Evolutionary conservation across 768 basidiomycete species (phyloP).

Genomic region (Suillus placidus): DNA sequence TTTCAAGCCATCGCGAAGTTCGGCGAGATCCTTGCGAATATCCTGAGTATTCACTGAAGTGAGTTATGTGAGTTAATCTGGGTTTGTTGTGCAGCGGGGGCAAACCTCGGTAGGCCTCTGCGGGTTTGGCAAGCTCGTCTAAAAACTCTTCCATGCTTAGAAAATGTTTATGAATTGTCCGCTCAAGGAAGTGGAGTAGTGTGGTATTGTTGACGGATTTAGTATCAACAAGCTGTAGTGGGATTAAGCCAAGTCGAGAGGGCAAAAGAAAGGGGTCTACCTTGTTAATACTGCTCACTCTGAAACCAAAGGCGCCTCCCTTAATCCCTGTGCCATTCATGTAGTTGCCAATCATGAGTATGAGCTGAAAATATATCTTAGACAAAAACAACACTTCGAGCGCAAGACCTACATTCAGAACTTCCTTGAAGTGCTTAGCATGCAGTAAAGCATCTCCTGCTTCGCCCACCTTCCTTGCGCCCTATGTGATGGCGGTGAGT

Average conservation of each 20-base stretch:
- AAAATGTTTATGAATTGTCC: constrained; percentile 86
- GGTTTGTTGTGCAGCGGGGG: constrained; percentile 6
- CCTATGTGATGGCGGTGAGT: constrained; percentile 44
- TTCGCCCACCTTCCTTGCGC: constrained; percentile 76
- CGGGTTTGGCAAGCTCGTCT: constrained; percentile 85
- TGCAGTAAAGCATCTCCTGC: constrained; percentile 79
- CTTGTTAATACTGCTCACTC: constrained; percentile 97
- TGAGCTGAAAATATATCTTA: constrained; percentile 53
- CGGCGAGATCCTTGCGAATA: constrained; percentile 71
- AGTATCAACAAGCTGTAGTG: constrained; percentile 85
- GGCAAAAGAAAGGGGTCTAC: constrained; percentile 39
- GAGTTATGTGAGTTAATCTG: constrained; percentile 7
- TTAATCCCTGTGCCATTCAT: constrained; percentile 97
- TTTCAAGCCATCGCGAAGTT: constrained; percentile 77
- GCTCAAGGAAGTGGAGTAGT: constrained; percentile 90
- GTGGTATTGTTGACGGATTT: constrained; percentile 96
- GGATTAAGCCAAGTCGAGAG: constrained; percentile 7
- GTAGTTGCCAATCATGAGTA: constrained; percentile 95
- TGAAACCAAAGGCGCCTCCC: constrained; percentile 96
- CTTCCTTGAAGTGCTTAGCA: constrained; percentile 87
- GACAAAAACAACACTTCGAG: constrained; percentile 5
- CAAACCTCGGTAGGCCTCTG: constrained; percentile 90
- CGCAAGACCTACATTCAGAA: constrained; percentile 67
- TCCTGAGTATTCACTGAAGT: constrained; percentile 83
- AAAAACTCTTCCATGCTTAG: constrained; percentile 85